These are phyloP conservation scores for Calvatia gigantea DNA, from an alignment of 768 basidiomycete species.

Conservation along the genomic window DNA sequence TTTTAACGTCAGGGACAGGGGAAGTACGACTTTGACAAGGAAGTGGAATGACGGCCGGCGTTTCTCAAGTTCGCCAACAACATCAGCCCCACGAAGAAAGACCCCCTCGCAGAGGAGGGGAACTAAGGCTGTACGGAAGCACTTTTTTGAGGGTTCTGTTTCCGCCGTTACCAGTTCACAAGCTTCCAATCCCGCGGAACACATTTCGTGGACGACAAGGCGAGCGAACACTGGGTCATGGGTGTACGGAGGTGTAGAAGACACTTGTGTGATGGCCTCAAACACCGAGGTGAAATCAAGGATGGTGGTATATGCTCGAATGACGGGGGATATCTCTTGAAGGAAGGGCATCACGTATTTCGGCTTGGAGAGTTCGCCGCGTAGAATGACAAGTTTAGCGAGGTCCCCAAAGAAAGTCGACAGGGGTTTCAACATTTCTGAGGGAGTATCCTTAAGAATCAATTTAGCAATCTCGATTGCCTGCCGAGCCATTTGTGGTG, in stretches of 20 bases:
- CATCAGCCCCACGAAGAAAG: constrained; percentile 46
- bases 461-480: constrained; percentile 53
- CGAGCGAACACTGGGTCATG: constrained; percentile 49
- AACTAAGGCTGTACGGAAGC: constrained; percentile 38
- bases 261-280: constrained; percentile 44
- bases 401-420: constrained; percentile 54
- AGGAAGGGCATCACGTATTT: constrained; percentile 54
- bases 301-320: constrained; percentile 42
- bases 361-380: constrained; percentile 35
- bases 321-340: constrained; percentile 50
- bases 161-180: constrained; percentile 44
- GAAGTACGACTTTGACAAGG: constrained; percentile 62
- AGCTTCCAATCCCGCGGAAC: constrained; percentile 41
- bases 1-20: constrained; percentile 52
- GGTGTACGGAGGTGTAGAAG: constrained; percentile 42
- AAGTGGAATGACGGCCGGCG: constrained; percentile 54
- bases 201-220: constrained; percentile 42
- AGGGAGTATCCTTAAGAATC: constrained; percentile 51
- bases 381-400: constrained; percentile 44
- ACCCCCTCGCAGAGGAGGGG: constrained; percentile 40
- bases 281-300: constrained; percentile 61
- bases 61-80: constrained; percentile 54
- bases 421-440: constrained; percentile 33
- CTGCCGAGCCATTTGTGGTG: constrained; percentile 35
- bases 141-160: constrained; percentile 34